These are phyloP conservation scores for Calvatia gigantea DNA, from an alignment of 768 basidiomycete genomes.

Conservation along the genomic window DNA sequence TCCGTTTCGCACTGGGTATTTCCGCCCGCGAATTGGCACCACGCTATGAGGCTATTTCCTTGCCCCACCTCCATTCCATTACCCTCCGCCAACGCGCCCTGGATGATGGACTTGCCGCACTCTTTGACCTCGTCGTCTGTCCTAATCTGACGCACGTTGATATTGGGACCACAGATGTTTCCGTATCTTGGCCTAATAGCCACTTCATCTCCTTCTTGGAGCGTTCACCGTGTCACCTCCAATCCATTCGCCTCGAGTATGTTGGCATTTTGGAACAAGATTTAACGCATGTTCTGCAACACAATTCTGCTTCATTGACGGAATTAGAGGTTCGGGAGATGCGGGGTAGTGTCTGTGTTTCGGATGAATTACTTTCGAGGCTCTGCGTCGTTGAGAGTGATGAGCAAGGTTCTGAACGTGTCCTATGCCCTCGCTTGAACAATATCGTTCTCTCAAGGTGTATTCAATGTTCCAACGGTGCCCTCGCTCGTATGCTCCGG, in stretches of 20 bases:
- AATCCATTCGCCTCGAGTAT: constrained; percentile 19
- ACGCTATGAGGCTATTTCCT: constrained; percentile 5
- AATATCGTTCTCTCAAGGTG: constrained; percentile 9
- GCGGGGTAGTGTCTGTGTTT: constrained; percentile 16
- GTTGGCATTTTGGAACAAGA: constrained; percentile 18
- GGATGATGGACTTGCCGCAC: constrained; percentile 18
- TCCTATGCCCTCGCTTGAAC: not conserved
- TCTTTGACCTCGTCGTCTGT: constrained; percentile 18
- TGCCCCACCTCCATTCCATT: constrained; percentile 17
- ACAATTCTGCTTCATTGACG: constrained; percentile 13
- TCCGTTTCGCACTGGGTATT: constrained; percentile 16
- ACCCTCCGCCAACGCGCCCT: constrained; percentile 20
- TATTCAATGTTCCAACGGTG: constrained; percentile 17
- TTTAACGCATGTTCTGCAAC: constrained; percentile 18
- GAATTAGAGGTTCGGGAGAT: constrained; percentile 19
- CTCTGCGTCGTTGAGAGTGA: not conserved
- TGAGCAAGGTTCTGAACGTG: too few relatives aligned
- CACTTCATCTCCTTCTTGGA: constrained; percentile 15
- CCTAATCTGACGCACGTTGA: constrained; percentile 17
- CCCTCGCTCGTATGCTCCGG: constrained; percentile 16
- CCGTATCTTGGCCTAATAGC: constrained; percentile 14
- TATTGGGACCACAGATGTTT: constrained; percentile 13
- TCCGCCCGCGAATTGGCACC: constrained; percentile 3
- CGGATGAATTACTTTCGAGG: constrained; percentile 8
- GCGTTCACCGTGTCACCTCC: constrained; percentile 15